Evolutionary conservation across 2,329 filamentous ascomycete species (phyloP), one percentile per base, ranked within the genome.

Genomic region (Ceratocystis lukuohia): DNA sequence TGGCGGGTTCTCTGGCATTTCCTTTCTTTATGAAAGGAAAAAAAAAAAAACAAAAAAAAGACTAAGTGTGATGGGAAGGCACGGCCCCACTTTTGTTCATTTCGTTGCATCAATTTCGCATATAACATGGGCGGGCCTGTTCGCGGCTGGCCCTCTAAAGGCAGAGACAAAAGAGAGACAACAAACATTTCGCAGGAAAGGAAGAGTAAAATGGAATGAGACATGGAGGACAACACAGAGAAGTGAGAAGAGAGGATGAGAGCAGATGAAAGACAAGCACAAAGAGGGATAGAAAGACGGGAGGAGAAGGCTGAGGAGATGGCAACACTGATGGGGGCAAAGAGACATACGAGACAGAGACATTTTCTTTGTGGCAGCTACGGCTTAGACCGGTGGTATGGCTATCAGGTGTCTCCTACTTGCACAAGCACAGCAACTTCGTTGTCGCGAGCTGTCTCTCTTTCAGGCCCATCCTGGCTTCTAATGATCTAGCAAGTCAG

Each of bases 61-160:
- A 20, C 3, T 1, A 53, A 25, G 20, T 50, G 20, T 7, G 46
- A 50, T 20, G 46, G 46, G n/a, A 50, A 50, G 17, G 48, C 48
- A 53, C 48, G 48, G 28, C 56, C 3, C 56, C 56, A 59, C 56
- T 59, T 20, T 59, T 28, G 28, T n/a, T 59, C 28, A 59, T 59
- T 59, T 57, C 53, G 28, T 33, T 57, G 53, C 53, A 57, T 30
- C 53, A 57, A 57, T 57, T 57, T 59, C 56, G 56, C 56, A 59
- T 59, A 59, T n/a, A 59, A 20, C 28, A 59, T 30, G 56, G 56
- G 56, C 12, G 56, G 56, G 56, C 56, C 56, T 59, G 56, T 59
- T 59, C 25, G 56, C 56, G 56, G 56, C 56, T 30, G 53, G 56
- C 33, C 17, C 56, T 57, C 53, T 37, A 30, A 59, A 59, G 53